A percentile compares a stretch with the other conserved stretches of the same genome.
These are phyloP conservation scores for Candida adriatica DNA, from an alignment of 805 yeast species.

Conservation along the genomic window DNA sequence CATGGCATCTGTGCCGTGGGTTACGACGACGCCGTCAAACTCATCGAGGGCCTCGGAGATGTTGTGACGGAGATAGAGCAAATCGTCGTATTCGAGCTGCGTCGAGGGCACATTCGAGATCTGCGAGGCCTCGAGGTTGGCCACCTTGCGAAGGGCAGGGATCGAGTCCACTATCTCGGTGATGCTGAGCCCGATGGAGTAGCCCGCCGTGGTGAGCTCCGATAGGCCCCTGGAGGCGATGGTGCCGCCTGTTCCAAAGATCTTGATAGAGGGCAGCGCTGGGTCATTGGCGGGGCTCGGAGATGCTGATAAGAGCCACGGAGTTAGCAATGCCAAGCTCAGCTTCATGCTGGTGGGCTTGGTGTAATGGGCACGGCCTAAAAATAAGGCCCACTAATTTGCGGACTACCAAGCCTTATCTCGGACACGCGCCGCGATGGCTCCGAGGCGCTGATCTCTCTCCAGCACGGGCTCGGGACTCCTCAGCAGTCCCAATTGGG, in stretches of 20 bases:
- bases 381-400: too few species aligned
- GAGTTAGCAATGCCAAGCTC: too few species aligned
- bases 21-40: slow-evolving; percentile 55
- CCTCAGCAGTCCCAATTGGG: too few species aligned
- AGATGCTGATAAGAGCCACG: too few species aligned
- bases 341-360: too few species aligned
- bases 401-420: too few species aligned
- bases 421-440: too few species aligned
- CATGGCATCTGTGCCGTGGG: slow-evolving; percentile 68
- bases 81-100: slow-evolving; percentile 41
- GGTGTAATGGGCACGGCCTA: too few species aligned
- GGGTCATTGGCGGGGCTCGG: slow-evolving; percentile 6
- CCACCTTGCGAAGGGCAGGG: slow-evolving; percentile 48
- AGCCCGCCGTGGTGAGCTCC: slow-evolving; percentile 46
- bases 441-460: too few species aligned
- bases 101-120: slow-evolving; percentile 51
- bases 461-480: too few species aligned
- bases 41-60: slow-evolving; percentile 36
- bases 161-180: slow-evolving; percentile 46
- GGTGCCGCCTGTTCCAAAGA: slow-evolving; percentile 55
- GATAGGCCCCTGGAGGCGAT: slow-evolving; percentile 47
- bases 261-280: slow-evolving; percentile 30
- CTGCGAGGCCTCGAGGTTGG: slow-evolving; percentile 37
- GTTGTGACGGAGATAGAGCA: slow-evolving; percentile 39
- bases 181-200: slow-evolving; percentile 42